Evolutionary conservation across 2,329 filamentous ascomycete species (phyloP), one percentile per base, ranked within the genome.

Genomic region (Hymenoscyphus scutula): DNA sequence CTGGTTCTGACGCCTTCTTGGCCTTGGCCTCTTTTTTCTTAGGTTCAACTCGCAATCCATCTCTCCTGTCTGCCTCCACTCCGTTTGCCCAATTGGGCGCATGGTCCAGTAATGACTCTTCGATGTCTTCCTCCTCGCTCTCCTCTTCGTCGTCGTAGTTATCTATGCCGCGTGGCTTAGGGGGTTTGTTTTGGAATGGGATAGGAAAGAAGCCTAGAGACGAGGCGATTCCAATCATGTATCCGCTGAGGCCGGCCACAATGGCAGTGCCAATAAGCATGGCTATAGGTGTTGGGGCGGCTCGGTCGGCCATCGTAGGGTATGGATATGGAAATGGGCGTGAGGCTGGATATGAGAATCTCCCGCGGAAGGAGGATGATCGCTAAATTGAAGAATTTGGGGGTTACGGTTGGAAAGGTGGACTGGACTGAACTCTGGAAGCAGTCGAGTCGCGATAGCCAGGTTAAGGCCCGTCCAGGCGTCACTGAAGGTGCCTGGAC

Each of bases 191-290:
- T 48, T 63, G 63, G 60, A 74, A 74, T 3, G 73, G 74, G 5
- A 84, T 83, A 19, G 87, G 82, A 77, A 92, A 92, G 64, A 96
- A 78, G 66, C 91, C 92, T 15, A 97, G 83, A 41, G 84, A 84
- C 23, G 84, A 82, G 19, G 82, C 86, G 63, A 96, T 79, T 66
- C 91, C 92, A 23, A 97, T 82, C 62, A 92, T 85, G 77, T 94
- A 96, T 70, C 93, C 93, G 1, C 86, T 84, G 60, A 95, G 75
- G 68, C 90, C 87, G 66, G 89, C 84, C 62, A 94, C 79, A 65
- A 96, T 83, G 67, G 88, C 87, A 19, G 91, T 92, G 60, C 88
- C 86, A 66, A 94, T 78, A 54, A 92, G 80, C 62, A 92, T 81
- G 64, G 85, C 83, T 10, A 69, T 23, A 2, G 69, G 67, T 0